These are phyloP conservation scores for Vinca major DNA, from an alignment of 305 asterid species.

Conservation along the genomic window DNA sequence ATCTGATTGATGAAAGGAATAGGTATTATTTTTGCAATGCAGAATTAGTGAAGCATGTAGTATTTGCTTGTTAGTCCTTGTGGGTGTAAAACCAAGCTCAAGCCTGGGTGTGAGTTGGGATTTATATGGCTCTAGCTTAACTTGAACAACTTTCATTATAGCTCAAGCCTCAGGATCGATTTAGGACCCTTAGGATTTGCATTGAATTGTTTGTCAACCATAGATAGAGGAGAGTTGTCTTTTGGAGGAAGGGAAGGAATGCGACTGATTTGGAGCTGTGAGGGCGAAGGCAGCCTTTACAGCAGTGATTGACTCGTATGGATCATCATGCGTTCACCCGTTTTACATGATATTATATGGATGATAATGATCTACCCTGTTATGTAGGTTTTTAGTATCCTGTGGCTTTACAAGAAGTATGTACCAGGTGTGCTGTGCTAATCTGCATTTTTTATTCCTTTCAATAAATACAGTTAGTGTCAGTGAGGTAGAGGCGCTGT, in stretches of 20 bases:
- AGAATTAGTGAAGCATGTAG: neutral
- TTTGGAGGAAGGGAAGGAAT: neutral
- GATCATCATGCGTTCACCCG: neutral
- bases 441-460: conserved; percentile 8
- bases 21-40: neutral
- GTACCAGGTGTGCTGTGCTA: conserved; percentile 2
- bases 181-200: neutral
- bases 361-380: neutral
- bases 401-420: neutral
- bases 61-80: neutral
- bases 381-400: neutral
- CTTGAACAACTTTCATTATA: neutral
- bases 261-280: neutral
- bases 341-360: neutral
- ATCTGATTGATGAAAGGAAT: conserved; percentile 6
- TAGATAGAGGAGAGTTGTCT: neutral
- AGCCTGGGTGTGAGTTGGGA: neutral
- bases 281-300: neutral
- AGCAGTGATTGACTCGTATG: neutral
- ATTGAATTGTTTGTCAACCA: neutral
- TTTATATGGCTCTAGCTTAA: neutral
- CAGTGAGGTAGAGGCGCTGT: conserved; percentile 78
- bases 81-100: neutral
- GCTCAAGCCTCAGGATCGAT: neutral
- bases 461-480: conserved; percentile 56